Base-by-base conservation (phyloP, 1,139 yeast species). In the Meyerozyma carpophila region DNA sequence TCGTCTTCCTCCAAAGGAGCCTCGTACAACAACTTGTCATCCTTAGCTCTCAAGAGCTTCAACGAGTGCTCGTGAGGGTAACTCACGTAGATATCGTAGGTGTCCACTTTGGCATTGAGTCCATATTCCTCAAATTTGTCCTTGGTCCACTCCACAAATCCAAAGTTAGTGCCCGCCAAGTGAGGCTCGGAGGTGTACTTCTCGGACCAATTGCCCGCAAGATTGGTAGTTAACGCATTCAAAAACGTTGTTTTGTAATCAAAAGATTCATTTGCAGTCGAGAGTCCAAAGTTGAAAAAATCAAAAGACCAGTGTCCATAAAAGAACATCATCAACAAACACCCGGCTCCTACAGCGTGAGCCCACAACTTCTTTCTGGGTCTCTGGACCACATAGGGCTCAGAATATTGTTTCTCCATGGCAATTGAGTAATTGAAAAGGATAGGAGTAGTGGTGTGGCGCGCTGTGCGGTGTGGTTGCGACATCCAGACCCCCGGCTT, bases 81-180 rank as follows among this genome's bases (percentile, higher is more conserved):
- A 50, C 77, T 77, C 34, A 77, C 66, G 66, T 76, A 79, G 2
- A 81, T 69, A 44, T 82, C 81, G 58, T 80, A 82, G 18, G 73
- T 69, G 49, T 81, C 84, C n/a, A 75, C 54, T 24, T 63, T 58
- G 0, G 85, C 70, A n/a, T 68, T 61, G 44, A 82, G 63, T 0
- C 84, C 86, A 31, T 69, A 84, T 50, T 82, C 84, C 44, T 69
- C 73, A 54, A 83, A 82, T 57, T 81, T 80, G 6, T 66, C 65
- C 37, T 68, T 66, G 8, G 94, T 84, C 77, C 84, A 87, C 42
- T 84, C 70, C 14, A 81, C 93, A 47, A 84, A 66, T 10, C 68
- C 79, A 44, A 67, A 63, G 55, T 82, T 82, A 34, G 82, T 77
- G 8, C 95, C 95, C 1, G 93, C 89, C 47, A 86, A 66, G 58